phyloP scores from a whole-genome alignment of 495 filamentous ascomycete genomes.

The Xylaria curta region DNA sequence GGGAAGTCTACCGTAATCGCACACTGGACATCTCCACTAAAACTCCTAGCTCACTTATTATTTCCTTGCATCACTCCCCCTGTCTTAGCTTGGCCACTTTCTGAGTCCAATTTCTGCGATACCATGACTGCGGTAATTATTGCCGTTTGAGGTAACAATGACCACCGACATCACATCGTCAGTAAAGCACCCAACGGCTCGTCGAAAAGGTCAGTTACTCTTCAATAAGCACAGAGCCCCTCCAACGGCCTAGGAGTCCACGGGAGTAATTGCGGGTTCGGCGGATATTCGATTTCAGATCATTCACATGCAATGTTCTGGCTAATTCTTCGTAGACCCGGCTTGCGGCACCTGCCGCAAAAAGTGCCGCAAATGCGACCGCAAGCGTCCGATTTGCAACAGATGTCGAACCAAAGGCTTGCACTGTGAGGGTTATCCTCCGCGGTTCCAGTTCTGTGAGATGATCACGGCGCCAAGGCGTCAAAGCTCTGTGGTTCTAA shows the following conservation, averaged over 20 bases:
- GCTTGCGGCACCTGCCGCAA: slow-evolving; percentile 4
- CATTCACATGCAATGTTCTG: neutral
- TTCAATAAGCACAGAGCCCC: neutral
- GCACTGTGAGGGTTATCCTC: slow-evolving; percentile 4
- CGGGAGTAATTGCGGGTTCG: neutral
- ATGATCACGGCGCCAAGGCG: neutral
- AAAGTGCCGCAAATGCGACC: slow-evolving; percentile 13
- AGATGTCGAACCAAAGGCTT: slow-evolving; percentile 8
- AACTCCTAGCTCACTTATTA: too few relatives aligned
- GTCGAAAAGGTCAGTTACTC: slow-evolving; percentile 2
- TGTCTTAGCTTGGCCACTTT: neutral
- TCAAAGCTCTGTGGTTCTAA: neutral
- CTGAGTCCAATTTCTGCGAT: neutral
- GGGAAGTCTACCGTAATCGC: neutral
- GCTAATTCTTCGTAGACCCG: neutral
- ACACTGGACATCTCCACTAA: neutral
- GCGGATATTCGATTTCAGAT: neutral
- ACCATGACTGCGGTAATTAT: neutral
- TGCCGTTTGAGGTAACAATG: slow-evolving; percentile 6
- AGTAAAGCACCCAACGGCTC: neutral
- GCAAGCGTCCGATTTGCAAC: neutral
- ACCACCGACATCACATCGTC: neutral
- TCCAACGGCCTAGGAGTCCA: too few relatives aligned
- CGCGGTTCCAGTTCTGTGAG: slow-evolving; percentile 9
- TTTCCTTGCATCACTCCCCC: slow-evolving; percentile 6